These are phyloP conservation scores for Knoxdaviesia proteae DNA, from an alignment of 2,329 filamentous ascomycete genomes.

Conservation along the genomic window DNA sequence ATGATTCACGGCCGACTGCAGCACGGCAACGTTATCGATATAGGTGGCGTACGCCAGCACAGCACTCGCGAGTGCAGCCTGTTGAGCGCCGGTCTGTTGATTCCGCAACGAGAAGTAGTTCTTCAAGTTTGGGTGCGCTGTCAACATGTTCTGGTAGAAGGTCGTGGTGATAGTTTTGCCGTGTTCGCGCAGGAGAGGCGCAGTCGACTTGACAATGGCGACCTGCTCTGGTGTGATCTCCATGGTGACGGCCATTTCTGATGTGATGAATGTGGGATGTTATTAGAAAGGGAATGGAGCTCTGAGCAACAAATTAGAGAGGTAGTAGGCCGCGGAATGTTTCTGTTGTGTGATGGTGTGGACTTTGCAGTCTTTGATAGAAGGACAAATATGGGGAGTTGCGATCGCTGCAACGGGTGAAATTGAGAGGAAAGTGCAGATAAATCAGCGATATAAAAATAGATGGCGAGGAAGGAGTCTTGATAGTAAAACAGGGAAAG, in stretches of 20 bases:
- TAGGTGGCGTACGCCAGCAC: slow-evolving; percentile 53
- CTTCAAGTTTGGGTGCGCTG: slow-evolving; percentile 40
- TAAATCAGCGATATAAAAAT: too few species aligned
- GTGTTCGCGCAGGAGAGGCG: slow-evolving; percentile 48
- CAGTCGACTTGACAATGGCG: slow-evolving; percentile 55
- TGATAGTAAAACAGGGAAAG: too few species aligned
- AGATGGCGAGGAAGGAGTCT: too few species aligned
- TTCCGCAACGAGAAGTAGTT: slow-evolving; percentile 53
- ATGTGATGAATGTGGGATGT: too few species aligned
- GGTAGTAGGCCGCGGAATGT: too few species aligned
- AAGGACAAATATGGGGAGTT: too few species aligned
- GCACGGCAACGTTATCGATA: slow-evolving; percentile 45
- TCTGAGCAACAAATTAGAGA: too few species aligned
- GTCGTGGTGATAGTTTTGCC: slow-evolving; percentile 47
- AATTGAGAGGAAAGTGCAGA: too few species aligned
- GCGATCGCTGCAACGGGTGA: too few species aligned
- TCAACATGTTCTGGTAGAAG: slow-evolving; percentile 53
- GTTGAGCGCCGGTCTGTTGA: slow-evolving; percentile 46
- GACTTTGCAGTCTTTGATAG: too few species aligned
- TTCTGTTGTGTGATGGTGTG: too few species aligned
- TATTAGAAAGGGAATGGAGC: too few species aligned
- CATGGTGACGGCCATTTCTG: slow-evolving; percentile 11
- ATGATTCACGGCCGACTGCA: slow-evolving; percentile 36
- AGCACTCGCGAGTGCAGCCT: slow-evolving; percentile 45
- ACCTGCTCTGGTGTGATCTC: slow-evolving; percentile 42